Base-by-base conservation (phyloP, 805 yeast genomes). In the Sugiyamaella americana region DNA sequence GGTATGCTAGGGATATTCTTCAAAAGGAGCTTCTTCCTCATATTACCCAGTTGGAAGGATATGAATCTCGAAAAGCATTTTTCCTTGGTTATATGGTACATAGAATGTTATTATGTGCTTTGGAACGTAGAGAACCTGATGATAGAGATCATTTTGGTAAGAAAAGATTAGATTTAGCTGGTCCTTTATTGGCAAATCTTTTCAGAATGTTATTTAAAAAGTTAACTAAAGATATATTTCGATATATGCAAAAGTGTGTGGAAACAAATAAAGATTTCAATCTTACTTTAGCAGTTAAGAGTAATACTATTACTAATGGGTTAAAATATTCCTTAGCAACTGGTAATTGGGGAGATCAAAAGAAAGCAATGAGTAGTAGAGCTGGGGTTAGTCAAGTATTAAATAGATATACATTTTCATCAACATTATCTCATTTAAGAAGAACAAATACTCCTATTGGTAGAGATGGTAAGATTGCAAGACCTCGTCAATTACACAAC, bases 331-430 rank as follows among this genome's bases (percentile, higher is more conserved):
- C 98, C 35, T 75, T 93, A 62, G 99, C 99, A 46, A 93, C 99
- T 13, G 99, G 99, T 75, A 93, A 93, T 72, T 93, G 99, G 99
- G 98, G 99, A 73, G 99, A 93, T 69, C 99, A 93, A 67, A 91
- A 89, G 82, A 93, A 93, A 68, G 97, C 98, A 11, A 93, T 93
- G 98, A 82, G 93, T 51, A 82, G 97, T 17, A 83, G 96, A 67
- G 99, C 98, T 4, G 99, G 99, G 78, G 99, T 94, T 40, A 91
- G 98, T 22, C 98, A 93, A 74, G 98, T 93, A 56, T 77, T 93
- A 68, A 93, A 93, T 68, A 80, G 99, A 72, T 93, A 93, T 70
- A 93, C 99, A 4, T 93, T 93, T 67, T 87, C 98, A 1, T 93
- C 98, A n/a, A 93, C 99, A 1, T 74, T 93, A 61, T 93, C 98